phyloP scores from a whole-genome alignment of 2,329 filamentous ascomycete species.

The Emericellopsis cladophorae region DNA sequence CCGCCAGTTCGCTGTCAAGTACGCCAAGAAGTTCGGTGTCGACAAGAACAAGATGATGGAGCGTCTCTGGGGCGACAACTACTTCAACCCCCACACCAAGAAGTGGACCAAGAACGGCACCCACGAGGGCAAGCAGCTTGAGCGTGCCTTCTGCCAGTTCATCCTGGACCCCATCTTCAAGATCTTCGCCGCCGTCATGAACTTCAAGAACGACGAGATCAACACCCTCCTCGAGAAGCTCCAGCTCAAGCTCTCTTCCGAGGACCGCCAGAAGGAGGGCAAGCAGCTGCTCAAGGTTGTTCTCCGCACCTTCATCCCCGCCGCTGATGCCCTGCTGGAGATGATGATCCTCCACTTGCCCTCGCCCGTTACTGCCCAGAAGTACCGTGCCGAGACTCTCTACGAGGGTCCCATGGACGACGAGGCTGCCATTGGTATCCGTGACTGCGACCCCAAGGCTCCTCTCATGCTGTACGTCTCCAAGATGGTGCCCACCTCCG shows the following conservation, averaged over 20 bases:
- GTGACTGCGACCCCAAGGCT: slow-evolving; percentile 94
- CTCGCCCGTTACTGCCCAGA: slow-evolving; percentile 89
- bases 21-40: slow-evolving; percentile 99
- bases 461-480: slow-evolving; percentile 99
- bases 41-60: slow-evolving; percentile 99
- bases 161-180: slow-evolving; percentile 99
- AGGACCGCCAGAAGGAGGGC: slow-evolving; percentile 90
- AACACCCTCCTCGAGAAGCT: slow-evolving; percentile 79
- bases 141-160: slow-evolving; percentile 99
- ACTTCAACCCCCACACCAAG: slow-evolving; percentile 99
- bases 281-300: slow-evolving; percentile 96
- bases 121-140: slow-evolving; percentile 75
- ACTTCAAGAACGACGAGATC: slow-evolving; percentile 96
- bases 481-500: slow-evolving; percentile 99
- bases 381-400: slow-evolving; percentile 94
- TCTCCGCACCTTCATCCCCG: slow-evolving; percentile 98
- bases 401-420: slow-evolving; percentile 97
- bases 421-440: slow-evolving; percentile 87
- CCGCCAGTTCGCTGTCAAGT: slow-evolving; percentile 89
- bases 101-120: slow-evolving; percentile 92
- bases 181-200: slow-evolving; percentile 93
- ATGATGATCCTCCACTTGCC: slow-evolving; percentile 99
- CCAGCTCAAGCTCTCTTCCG: slow-evolving; percentile 73
- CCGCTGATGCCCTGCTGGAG: slow-evolving; percentile 94
- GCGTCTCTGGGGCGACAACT: slow-evolving; percentile 99